Evolutionary conservation across 495 filamentous ascomycete species (phyloP).

Genomic region (Collariella sp.): DNA sequence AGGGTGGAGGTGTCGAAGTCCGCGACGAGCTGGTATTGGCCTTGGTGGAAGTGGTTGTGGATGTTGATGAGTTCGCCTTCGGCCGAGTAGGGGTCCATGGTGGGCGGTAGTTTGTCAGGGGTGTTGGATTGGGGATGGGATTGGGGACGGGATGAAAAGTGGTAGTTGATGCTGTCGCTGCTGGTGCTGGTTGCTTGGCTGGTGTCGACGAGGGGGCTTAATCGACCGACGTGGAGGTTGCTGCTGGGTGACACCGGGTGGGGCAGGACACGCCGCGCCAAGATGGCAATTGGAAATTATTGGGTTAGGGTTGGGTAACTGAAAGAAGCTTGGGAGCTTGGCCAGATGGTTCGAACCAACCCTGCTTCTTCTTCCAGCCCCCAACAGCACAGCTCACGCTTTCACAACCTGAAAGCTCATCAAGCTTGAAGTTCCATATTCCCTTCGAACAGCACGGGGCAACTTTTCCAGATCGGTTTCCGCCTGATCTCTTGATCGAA

Average conservation of each 20-base stretch:
- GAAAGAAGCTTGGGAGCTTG: no score
- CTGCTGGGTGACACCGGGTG: background rate
- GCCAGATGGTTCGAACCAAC: no score
- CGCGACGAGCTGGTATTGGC: slow-evolving; percentile 74
- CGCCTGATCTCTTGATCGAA: no score
- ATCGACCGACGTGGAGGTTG: slow-evolving; percentile 20
- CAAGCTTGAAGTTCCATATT: no score
- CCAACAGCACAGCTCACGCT: no score
- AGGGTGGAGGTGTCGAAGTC: slow-evolving; percentile 71
- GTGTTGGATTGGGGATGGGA: background rate
- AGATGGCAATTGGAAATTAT: background rate
- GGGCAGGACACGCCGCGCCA: slow-evolving; percentile 5
- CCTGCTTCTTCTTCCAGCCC: no score
- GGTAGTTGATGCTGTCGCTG: background rate
- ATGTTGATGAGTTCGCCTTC: slow-evolving; percentile 96
- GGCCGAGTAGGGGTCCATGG: slow-evolving; percentile 76
- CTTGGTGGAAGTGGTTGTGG: slow-evolving; percentile 90
- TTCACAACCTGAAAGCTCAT: no score
- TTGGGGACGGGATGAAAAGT: no score
- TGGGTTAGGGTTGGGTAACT: slow-evolving; percentile 13
- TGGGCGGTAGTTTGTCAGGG: background rate
- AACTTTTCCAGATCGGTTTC: background rate
- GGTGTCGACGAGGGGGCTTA: slow-evolving; percentile 5
- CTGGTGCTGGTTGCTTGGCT: slow-evolving; percentile 1
- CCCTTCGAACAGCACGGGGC: no score